Conservation (phyloP, 305 asterid genomes). For the Fraxinus greggii region DNA sequence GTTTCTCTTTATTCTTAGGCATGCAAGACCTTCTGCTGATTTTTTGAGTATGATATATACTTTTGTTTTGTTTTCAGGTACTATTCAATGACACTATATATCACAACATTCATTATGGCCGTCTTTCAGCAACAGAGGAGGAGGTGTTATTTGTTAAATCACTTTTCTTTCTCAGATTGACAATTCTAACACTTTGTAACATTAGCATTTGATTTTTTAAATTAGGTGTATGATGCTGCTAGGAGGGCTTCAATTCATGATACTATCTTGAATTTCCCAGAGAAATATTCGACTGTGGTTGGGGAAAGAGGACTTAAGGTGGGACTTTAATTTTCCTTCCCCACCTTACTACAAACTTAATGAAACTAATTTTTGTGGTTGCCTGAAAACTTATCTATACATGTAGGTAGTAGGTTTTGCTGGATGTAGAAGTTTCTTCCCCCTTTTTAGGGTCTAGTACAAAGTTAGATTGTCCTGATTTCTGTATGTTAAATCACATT, state of each 20-base stretch:
- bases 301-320: slow-evolving; percentile 99
- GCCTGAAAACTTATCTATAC: not conserved
- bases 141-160: slow-evolving; percentile 66
- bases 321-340: slow-evolving; percentile 10
- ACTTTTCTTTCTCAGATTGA: not conserved
- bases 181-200: not conserved
- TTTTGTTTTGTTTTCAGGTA: slow-evolving; percentile 52
- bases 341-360: not conserved
- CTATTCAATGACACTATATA: slow-evolving; percentile 92
- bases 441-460: slow-evolving; percentile 1
- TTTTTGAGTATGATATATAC: slow-evolving; percentile 7
- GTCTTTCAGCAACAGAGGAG: slow-evolving; percentile 81
- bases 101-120: slow-evolving; percentile 90
- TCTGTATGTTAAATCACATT: not conserved
- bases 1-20: not conserved
- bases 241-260: slow-evolving; percentile 91
- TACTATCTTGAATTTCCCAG: slow-evolving; percentile 89
- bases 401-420: not conserved
- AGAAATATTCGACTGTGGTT: slow-evolving; percentile 72
- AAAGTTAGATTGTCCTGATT: slow-evolving; percentile 9
- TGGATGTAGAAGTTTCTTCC: not conserved
- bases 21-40: not conserved
- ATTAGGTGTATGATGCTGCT: slow-evolving; percentile 91
- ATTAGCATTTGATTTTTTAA: slow-evolving; percentile 18
- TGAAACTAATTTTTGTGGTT: not conserved